These are phyloP conservation scores for Aspergillus sp. DNA, from an alignment of 2,329 filamentous ascomycete genomes.

Conservation along the genomic window DNA sequence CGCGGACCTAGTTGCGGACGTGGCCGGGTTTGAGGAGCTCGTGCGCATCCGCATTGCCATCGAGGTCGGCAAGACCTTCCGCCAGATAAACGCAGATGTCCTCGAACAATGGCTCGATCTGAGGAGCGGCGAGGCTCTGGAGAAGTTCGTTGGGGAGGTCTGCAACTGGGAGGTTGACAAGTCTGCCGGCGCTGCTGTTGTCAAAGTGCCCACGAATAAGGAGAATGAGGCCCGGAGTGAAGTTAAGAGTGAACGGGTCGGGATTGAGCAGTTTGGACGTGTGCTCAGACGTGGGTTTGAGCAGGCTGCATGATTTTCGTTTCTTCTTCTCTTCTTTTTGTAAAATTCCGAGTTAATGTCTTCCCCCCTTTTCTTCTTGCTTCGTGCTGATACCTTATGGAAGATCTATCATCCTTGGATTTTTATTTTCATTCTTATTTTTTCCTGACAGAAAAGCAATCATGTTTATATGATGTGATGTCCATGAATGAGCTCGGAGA, in stretches of 20 bases:
- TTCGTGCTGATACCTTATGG: conserved; percentile 9
- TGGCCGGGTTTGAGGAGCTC: conserved; percentile 88
- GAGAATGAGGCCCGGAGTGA: conserved; percentile 97
- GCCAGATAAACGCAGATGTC: conserved; percentile 60
- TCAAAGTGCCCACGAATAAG: conserved; percentile 81
- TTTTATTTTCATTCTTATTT: conserved; percentile 1
- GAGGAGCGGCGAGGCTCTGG: conserved; percentile 53
- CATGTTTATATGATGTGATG: conserved; percentile 1
- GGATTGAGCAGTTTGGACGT: conserved; percentile 45
- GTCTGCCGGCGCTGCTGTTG: conserved; percentile 30
- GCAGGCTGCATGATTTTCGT: conserved; percentile 53
- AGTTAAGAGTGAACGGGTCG: conserved; percentile 90
- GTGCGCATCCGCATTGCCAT: conserved; percentile 84
- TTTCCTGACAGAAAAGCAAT: neutral
- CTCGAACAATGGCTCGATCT: conserved; percentile 71
- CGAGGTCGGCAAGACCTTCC: conserved; percentile 72
- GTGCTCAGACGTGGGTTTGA: conserved; percentile 81
- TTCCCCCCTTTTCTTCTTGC: conserved; percentile 2
- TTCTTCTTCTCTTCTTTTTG: conserved; percentile 5
- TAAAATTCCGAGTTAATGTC: neutral
- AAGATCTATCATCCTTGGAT: conserved; percentile 1
- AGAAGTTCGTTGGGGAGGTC: conserved; percentile 74
- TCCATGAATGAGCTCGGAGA: conserved; percentile 6
- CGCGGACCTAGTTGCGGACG: conserved; percentile 89
- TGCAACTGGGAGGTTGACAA: conserved; percentile 78